Percentiles rank a stretch among this genome's conserved stretches.
These are phyloP conservation scores for Leucosporidium creatinivorum DNA, from an alignment of 768 basidiomycete species.

Conservation along the genomic window DNA sequence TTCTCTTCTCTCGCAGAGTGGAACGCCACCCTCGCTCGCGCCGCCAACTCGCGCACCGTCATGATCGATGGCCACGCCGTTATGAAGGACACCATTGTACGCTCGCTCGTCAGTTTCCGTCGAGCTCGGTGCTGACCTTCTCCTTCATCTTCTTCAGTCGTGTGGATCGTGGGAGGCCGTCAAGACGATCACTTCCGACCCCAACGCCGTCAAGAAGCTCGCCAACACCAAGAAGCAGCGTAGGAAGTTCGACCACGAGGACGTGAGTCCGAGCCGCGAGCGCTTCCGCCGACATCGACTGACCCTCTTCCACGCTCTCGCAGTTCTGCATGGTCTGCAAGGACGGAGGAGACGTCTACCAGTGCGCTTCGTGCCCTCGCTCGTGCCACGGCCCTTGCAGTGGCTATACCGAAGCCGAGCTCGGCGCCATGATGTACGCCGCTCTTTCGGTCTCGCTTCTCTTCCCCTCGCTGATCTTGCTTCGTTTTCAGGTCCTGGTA, in stretches of 20 bases:
- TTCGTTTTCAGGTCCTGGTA: neutral
- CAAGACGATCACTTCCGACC: constrained; percentile 24
- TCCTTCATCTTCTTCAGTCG: neutral
- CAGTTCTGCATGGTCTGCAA: constrained; percentile 53
- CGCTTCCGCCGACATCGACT: neutral
- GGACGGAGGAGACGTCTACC: constrained; percentile 53
- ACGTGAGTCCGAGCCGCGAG: constrained; percentile 32
- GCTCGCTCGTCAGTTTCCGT: too few relatives aligned
- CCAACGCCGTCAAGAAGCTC: constrained; percentile 4
- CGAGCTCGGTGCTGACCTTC: neutral
- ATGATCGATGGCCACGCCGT: constrained; percentile 19
- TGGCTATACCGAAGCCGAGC: constrained; percentile 43
- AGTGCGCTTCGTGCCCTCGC: constrained; percentile 53
- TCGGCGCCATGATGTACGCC: constrained; percentile 29
- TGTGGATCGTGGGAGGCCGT: constrained; percentile 22
- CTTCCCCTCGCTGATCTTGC: neutral
- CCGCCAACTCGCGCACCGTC: constrained; percentile 5
- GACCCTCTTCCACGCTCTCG: too few relatives aligned
- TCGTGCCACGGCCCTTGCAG: constrained; percentile 54
- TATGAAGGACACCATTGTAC: constrained; percentile 10
- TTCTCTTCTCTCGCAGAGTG: constrained; percentile 3
- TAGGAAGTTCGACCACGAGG: constrained; percentile 50
- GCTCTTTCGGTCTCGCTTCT: neutral
- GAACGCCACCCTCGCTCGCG: constrained; percentile 3
- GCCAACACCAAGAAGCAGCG: constrained; percentile 41